Evolutionary conservation across 768 basidiomycete genomes (phyloP), one percentile per base, ranked within the genome.

Genomic region (Auricularia heimuer): DNA sequence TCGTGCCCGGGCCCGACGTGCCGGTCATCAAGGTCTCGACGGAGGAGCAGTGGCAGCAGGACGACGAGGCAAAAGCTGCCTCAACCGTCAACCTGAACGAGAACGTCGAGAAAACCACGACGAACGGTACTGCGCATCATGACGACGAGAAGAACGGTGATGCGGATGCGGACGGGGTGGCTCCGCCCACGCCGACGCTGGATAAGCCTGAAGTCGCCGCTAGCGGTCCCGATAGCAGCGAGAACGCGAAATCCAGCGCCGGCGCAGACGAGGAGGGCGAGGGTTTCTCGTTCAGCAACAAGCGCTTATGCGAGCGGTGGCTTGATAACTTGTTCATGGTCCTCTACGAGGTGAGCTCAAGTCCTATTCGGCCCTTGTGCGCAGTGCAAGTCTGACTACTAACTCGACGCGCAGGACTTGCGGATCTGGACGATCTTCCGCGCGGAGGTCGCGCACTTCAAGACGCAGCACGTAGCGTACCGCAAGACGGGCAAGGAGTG

Each of bases 401-500:
- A 36, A 21, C 3, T 42, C 35, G 29, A 29, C 29, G 2, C 51
- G 6, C 67, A 95, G 92, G 97, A 99, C 74, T 80, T 99, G 45
- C 86, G 97, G 16, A 91, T 99, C 3, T 98, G 96, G 89, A 99
- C 97, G 1, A 98, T 99, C 71, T 99, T 96, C 85, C 85, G 97
- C 29, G 96, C 97, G 2, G 97, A 98, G 73, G 91, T 98, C 11
- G 94, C 95, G 0, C 97, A 99, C 73, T 99, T 97, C 84, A 98
- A 97, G 73, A 95, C 94, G 2, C 96, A 98, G 74, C 95, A 97
- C 68, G 90, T 98, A 65, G 94, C 95, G 0, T 99, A 99, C 74
- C 86, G 94, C 66, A 98, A 98, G 79, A 98, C 96, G 0, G 94
- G 92, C 0, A 76, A 92, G 21, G 97, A 99, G 75, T 99, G 97